Conservation (phyloP, 148 eudicot genomes). For the Chenopodium berlandieri region DNA sequence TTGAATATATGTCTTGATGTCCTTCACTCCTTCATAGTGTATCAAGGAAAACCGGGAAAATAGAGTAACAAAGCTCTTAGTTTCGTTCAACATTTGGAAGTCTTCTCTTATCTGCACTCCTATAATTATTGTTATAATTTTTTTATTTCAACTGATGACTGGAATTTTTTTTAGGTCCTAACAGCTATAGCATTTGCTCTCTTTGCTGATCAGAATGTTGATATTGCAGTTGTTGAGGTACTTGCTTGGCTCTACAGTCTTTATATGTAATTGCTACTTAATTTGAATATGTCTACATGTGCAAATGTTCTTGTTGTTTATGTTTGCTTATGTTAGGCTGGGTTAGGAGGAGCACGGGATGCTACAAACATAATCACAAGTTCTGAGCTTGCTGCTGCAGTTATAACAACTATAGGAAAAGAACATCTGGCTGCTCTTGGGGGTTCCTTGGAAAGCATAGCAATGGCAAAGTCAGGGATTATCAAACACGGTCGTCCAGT, state of each 20-base stretch:
- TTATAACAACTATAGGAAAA: slow-evolving; percentile 81
- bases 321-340: slow-evolving; percentile 54
- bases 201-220: slow-evolving; percentile 76
- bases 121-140: neutral
- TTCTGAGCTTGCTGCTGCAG: slow-evolving; percentile 67
- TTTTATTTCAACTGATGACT: slow-evolving; percentile 1
- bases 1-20: no score
- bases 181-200: slow-evolving; percentile 83
- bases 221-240: slow-evolving; percentile 87
- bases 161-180: slow-evolving; percentile 54
- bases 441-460: slow-evolving; percentile 92
- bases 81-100: neutral
- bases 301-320: neutral
- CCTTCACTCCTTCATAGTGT: no score
- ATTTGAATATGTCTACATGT: neutral
- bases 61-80: neutral
- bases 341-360: slow-evolving; percentile 96
- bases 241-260: slow-evolving; percentile 1
- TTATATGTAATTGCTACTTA: neutral
- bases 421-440: slow-evolving; percentile 97
- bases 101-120: neutral
- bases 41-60: neutral
- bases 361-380: slow-evolving; percentile 77
- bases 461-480: slow-evolving; percentile 91
- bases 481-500: slow-evolving; percentile 83